phyloP scores from a whole-genome alignment of 345 rosid species.

The Hibiscus trionum region DNA sequence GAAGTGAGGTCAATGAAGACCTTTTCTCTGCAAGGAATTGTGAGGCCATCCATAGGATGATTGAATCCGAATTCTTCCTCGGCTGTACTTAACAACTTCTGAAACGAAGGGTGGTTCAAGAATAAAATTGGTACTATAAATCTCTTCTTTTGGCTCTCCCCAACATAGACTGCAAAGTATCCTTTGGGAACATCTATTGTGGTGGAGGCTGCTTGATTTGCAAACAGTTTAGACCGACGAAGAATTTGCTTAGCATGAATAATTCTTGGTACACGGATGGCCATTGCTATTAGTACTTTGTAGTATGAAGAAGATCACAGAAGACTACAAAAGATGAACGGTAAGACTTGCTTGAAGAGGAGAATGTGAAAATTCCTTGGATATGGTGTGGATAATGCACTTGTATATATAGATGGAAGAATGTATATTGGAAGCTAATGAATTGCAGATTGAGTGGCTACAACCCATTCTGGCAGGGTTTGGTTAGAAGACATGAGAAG shows the following conservation, averaged over 20 bases:
- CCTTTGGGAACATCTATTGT: conserved; percentile 19
- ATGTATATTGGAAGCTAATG: not conserved
- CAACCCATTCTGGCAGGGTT: conserved; percentile 7
- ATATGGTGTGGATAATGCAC: not conserved
- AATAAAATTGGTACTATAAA: conserved; percentile 21
- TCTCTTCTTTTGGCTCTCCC: conserved; percentile 21
- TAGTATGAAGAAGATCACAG: not conserved
- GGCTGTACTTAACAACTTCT: conserved; percentile 19
- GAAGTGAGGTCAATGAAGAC: conserved; percentile 28
- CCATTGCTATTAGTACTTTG: not conserved
- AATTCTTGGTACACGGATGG: conserved; percentile 8
- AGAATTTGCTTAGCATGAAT: conserved; percentile 19
- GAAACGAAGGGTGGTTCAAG: conserved; percentile 26
- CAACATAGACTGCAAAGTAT: conserved; percentile 21
- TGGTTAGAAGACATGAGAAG: conserved; percentile 3
- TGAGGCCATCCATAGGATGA: conserved; percentile 33
- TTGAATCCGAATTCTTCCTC: conserved; percentile 41
- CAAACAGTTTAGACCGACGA: not conserved
- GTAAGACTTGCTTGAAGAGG: not conserved
- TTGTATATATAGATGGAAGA: conserved; percentile 15
- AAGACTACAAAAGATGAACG: not conserved
- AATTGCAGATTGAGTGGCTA: not conserved
- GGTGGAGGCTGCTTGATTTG: not conserved
- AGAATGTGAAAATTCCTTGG: conserved; percentile 6
- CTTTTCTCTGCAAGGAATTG: conserved; percentile 38